These are phyloP conservation scores for Entomortierella chlamydospora DNA, from an alignment of 192 early-diverging fungal species.

Conservation along the genomic window DNA sequence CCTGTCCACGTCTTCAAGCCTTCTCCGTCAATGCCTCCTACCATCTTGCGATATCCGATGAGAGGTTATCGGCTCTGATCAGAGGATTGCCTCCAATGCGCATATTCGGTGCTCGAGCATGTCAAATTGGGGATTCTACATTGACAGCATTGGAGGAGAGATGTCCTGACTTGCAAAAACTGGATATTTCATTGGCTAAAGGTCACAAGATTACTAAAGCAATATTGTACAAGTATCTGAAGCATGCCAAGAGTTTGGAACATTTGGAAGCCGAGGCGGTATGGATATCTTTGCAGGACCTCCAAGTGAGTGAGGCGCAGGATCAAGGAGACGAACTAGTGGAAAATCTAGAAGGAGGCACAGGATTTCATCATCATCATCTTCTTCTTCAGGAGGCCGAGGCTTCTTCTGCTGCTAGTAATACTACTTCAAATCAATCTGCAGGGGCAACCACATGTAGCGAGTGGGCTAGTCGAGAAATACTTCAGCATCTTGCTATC, in stretches of 20 bases:
- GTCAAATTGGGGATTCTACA: slow-evolving; percentile 15
- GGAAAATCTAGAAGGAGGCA: not conserved
- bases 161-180: slow-evolving; percentile 11
- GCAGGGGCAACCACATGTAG: not conserved
- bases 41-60: slow-evolving; percentile 8
- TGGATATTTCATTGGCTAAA: slow-evolving; percentile 36
- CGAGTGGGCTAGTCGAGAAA: slow-evolving; percentile 6
- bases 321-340: not conserved
- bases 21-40: slow-evolving; percentile 41
- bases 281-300: slow-evolving; percentile 23
- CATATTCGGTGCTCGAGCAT: slow-evolving; percentile 26
- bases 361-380: not conserved
- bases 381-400: no score
- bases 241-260: not conserved
- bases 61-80: slow-evolving; percentile 8
- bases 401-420: not conserved
- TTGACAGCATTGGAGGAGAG: slow-evolving; percentile 5
- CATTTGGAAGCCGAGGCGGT: slow-evolving; percentile 31
- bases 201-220: slow-evolving; percentile 3
- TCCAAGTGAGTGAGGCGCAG: not conserved
- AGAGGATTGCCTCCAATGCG: slow-evolving; percentile 1
- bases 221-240: slow-evolving; percentile 15
- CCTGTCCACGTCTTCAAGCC: slow-evolving; percentile 1
- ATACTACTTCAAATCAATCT: not conserved
- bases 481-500: slow-evolving; percentile 16